phyloP scores from a whole-genome alignment of 208 protist genomes.

The Herpetomonas muscarum region DNA sequence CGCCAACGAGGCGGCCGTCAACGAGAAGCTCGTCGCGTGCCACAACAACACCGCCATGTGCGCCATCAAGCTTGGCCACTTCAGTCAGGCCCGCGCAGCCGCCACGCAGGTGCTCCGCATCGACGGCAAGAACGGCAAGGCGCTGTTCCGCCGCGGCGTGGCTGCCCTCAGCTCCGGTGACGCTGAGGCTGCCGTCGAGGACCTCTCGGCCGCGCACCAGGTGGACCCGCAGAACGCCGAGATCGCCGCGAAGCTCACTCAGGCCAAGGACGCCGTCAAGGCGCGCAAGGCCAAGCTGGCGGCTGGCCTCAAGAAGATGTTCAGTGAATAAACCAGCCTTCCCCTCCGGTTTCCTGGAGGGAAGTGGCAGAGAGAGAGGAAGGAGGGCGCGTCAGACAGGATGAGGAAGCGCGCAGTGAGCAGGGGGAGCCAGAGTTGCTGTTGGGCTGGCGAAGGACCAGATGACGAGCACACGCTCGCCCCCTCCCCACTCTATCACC shows the following conservation, averaged over 20 bases:
- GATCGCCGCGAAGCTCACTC: conserved; percentile 55
- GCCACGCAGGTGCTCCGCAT: conserved; percentile 60
- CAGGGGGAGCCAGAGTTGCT: no score
- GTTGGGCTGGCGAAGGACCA: no score
- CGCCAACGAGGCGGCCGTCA: conserved; percentile 33
- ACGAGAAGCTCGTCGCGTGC: conserved; percentile 79
- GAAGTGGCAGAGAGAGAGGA: background rate
- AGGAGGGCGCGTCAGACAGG: no score
- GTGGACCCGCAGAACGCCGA: conserved; percentile 76
- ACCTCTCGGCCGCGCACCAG: conserved; percentile 48
- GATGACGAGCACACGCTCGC: no score
- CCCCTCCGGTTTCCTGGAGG: no score
- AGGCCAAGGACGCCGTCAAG: conserved; percentile 75
- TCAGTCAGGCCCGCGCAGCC: conserved; percentile 42
- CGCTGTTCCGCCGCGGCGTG: conserved; percentile 76
- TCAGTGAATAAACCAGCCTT: no score
- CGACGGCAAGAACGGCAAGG: conserved; percentile 79
- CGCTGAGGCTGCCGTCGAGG: conserved; percentile 59
- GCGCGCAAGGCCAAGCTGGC: conserved; percentile 78
- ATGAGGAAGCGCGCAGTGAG: no score
- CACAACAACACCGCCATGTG: conserved; percentile 85
- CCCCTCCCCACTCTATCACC: no score
- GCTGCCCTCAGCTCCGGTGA: conserved; percentile 59
- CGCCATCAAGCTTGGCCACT: conserved; percentile 59
- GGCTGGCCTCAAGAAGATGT: conserved; percentile 84